Evolutionary conservation across 2,329 filamentous ascomycete genomes (phyloP).

Genomic region (Rachicladosporium sp.): DNA sequence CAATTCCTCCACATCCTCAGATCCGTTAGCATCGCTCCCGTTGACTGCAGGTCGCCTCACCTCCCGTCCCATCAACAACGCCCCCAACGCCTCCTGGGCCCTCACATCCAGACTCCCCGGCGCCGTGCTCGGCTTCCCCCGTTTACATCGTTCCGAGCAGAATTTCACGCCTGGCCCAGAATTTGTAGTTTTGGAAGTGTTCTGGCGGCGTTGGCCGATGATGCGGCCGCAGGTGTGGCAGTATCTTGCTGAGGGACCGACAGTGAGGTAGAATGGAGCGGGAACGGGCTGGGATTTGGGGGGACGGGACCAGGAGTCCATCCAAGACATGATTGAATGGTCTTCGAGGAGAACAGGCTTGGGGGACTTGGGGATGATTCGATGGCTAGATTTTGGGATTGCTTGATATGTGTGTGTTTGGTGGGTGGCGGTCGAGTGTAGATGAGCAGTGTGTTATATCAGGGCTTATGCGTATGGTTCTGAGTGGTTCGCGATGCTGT

Average conservation of each 20-base stretch:
- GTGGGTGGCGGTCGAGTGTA: too few species aligned
- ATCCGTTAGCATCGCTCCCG: too few species aligned
- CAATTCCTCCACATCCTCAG: too few species aligned
- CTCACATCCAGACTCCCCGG: slow-evolving; percentile 30
- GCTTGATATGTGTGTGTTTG: too few species aligned
- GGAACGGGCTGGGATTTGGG: slow-evolving; percentile 1
- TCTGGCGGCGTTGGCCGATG: slow-evolving; percentile 21
- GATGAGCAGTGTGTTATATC: too few species aligned
- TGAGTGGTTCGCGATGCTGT: too few species aligned
- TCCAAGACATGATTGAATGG: slow-evolving; percentile 3
- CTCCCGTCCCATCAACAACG: slow-evolving; percentile 24
- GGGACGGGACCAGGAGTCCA: slow-evolving; percentile 4
- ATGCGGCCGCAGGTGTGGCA: slow-evolving; percentile 46
- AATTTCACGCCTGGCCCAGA: slow-evolving; percentile 32
- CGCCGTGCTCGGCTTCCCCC: slow-evolving; percentile 36
- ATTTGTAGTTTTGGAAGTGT: slow-evolving; percentile 18
- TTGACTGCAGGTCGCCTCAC: too few species aligned
- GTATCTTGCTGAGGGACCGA: slow-evolving; percentile 23
- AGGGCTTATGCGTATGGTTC: too few species aligned
- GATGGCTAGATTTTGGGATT: too few species aligned
- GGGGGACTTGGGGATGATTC: not conserved
- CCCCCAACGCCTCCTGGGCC: slow-evolving; percentile 40
- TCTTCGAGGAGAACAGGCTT: not conserved
- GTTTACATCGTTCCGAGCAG: slow-evolving; percentile 44
- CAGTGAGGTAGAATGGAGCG: slow-evolving; percentile 3